These are phyloP conservation scores for Neofusicoccum parvum DNA, from an alignment of 2,329 filamentous ascomycete species.

Conservation along the genomic window DNA sequence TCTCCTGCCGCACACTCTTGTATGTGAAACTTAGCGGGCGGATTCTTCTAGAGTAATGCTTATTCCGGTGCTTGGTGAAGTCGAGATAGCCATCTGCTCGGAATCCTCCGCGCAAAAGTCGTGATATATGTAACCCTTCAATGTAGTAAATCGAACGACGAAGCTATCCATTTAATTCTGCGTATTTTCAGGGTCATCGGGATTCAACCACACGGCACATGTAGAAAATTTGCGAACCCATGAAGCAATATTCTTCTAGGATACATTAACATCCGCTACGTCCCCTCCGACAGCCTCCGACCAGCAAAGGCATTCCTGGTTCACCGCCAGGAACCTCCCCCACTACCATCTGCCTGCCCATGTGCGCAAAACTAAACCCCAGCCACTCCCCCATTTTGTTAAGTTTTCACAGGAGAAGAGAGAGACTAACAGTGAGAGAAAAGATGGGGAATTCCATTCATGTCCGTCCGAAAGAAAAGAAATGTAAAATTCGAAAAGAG, in stretches of 20 bases:
- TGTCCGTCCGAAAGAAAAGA: neutral
- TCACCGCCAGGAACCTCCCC: neutral
- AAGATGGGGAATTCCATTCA: neutral
- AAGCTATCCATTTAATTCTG: too few species aligned
- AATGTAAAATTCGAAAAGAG: neutral
- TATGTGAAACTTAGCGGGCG: too few species aligned
- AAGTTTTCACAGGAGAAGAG: constrained; percentile 10
- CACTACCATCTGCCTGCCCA: neutral
- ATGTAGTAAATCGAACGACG: too few species aligned
- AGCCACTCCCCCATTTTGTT: neutral
- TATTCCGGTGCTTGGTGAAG: too few species aligned
- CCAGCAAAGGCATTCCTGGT: constrained; percentile 5
- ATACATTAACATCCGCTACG: neutral
- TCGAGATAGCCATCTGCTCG: too few species aligned
- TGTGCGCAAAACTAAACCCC: neutral
- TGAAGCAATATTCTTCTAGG: constrained; percentile 9
- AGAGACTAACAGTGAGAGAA: neutral
- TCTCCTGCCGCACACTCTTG: too few species aligned
- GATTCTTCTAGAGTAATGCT: too few species aligned
- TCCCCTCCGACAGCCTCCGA: neutral
- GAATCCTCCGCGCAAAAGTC: too few species aligned
- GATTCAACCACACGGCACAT: neutral
- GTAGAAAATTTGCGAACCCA: neutral
- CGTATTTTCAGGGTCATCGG: too few species aligned
- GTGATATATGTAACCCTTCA: too few species aligned